Evolutionary conservation across 2,329 filamentous ascomycete species (phyloP).

Genomic region (Trichophyton verrucosum): DNA sequence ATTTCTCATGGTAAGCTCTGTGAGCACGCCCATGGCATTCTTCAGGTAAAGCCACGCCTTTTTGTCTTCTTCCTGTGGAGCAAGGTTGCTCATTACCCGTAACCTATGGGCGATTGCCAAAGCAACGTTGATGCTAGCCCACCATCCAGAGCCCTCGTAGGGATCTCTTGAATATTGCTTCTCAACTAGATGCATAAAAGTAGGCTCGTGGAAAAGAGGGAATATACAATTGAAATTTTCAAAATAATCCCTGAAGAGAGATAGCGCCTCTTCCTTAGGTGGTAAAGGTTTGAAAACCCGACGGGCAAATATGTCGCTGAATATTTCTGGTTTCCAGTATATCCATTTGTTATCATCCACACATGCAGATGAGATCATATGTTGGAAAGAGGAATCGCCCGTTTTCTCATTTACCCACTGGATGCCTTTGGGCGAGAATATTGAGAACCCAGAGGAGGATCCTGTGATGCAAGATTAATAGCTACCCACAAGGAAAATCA

Average conservation of each 20-base stretch:
- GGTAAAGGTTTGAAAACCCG: slow-evolving; percentile 74
- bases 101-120: slow-evolving; percentile 87
- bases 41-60: slow-evolving; percentile 94
- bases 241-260: slow-evolving; percentile 84
- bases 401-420: slow-evolving; percentile 98
- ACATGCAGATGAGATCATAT: slow-evolving; percentile 85
- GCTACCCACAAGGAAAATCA: neutral
- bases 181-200: slow-evolving; percentile 95
- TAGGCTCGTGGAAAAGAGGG: slow-evolving; percentile 90
- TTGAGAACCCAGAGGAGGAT: slow-evolving; percentile 94
- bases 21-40: slow-evolving; percentile 87
- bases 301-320: slow-evolving; percentile 78
- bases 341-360: slow-evolving; percentile 92
- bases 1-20: slow-evolving; percentile 89
- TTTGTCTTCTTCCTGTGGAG: slow-evolving; percentile 79
- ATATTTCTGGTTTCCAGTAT: slow-evolving; percentile 96
- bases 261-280: slow-evolving; percentile 73
- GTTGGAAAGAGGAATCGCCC: slow-evolving; percentile 85
- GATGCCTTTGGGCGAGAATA: slow-evolving; percentile 95
- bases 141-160: slow-evolving; percentile 94
- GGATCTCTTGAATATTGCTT: slow-evolving; percentile 85
- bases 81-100: slow-evolving; percentile 88
- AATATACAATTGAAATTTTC: slow-evolving; percentile 99
- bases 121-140: slow-evolving; percentile 89
- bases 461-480: slow-evolving; percentile 40